Evolutionary conservation across 2,329 filamentous ascomycete species (phyloP), one percentile per base, ranked within the genome.

Genomic region (Xylaria hypoxylon): DNA sequence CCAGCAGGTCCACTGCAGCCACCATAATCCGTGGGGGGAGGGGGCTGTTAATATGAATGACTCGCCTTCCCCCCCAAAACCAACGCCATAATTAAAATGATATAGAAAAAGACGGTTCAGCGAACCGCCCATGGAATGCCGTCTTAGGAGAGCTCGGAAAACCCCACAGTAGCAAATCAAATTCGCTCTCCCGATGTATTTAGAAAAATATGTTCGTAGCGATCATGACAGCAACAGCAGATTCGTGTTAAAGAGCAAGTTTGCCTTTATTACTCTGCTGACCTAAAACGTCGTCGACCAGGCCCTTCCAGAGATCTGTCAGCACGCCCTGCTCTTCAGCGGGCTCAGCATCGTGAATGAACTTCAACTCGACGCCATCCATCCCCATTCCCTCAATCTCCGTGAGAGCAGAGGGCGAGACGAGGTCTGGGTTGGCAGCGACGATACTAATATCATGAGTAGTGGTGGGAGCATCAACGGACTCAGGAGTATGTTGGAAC

Each of bases 371-470:
- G 5, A 86, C 80, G 52, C 86, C 83, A 74, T 89, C 86, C 7
- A 87, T 73, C 52, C 83, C 82, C 71, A 88, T 83, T n/a, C 83
- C 83, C 73, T 88, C 85, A n/a, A 89, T 81, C 73, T 86, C 85
- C 8, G 84, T 85, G 64, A 90, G 78, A 4, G 86, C 82, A 5
- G 82, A 80, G 2, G 82, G 81, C 3, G 85, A 80, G 3, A 83
- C 75, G 31, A 87, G 77, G 22, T 85, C 85, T 0, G 87, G 87
- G 77, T 88, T 79, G 6, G 83, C 81, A 11, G 87, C 88, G 31
- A 90, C 79, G 68, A 90, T 83, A 70, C 81, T 80, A 74, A 86
- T 86, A 74, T 85, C 79, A 17, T 82, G 80, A 48, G 71, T 70
- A 5, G 78, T 72, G 44, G 84, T 69, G 10, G 83, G 80, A 4